Evolutionary conservation across 495 filamentous ascomycete species (phyloP).

Genomic region (Choiromyces venosus): DNA sequence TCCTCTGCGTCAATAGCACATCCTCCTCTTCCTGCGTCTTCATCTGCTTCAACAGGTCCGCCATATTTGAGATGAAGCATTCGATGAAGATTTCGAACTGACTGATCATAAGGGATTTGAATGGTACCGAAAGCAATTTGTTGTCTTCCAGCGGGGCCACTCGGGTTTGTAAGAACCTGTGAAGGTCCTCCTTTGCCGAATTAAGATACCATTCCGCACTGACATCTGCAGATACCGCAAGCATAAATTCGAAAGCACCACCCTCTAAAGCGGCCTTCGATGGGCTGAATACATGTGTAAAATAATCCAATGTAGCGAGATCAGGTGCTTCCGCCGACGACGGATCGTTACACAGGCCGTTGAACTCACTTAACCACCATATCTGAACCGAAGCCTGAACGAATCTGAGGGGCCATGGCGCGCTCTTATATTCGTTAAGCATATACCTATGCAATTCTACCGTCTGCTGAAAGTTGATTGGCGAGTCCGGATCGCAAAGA

Average conservation of each 20-base stretch:
- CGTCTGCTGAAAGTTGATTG: slow-evolving; percentile 56
- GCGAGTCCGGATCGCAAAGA: slow-evolving; percentile 67
- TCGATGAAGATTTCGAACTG: slow-evolving; percentile 83
- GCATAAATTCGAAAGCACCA: slow-evolving; percentile 84
- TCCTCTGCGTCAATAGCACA: slow-evolving; percentile 61
- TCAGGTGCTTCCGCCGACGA: slow-evolving; percentile 54
- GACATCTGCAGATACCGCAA: slow-evolving; percentile 74
- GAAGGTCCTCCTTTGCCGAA: slow-evolving; percentile 55
- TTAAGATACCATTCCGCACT: slow-evolving; percentile 48
- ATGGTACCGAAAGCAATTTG: slow-evolving; percentile 55
- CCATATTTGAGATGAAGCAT: slow-evolving; percentile 87
- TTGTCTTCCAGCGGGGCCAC: slow-evolving; percentile 61
- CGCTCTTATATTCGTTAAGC: slow-evolving; percentile 56
- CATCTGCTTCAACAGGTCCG: slow-evolving; percentile 78
- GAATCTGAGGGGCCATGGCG: slow-evolving; percentile 61
- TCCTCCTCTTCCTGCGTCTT: slow-evolving; percentile 87
- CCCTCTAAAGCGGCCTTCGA: slow-evolving; percentile 65
- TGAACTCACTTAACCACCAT: slow-evolving; percentile 90
- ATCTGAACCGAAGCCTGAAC: slow-evolving; percentile 69
- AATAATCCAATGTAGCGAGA: slow-evolving; percentile 51
- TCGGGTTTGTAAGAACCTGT: slow-evolving; percentile 70
- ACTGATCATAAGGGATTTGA: slow-evolving; percentile 66
- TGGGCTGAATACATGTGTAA: slow-evolving; percentile 44
- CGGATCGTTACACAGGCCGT: slow-evolving; percentile 75
- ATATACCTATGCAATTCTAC: slow-evolving; percentile 63